Evolutionary conservation across 805 yeast genomes (phyloP).

Genomic region (Saccharomycopsis javanensis): DNA sequence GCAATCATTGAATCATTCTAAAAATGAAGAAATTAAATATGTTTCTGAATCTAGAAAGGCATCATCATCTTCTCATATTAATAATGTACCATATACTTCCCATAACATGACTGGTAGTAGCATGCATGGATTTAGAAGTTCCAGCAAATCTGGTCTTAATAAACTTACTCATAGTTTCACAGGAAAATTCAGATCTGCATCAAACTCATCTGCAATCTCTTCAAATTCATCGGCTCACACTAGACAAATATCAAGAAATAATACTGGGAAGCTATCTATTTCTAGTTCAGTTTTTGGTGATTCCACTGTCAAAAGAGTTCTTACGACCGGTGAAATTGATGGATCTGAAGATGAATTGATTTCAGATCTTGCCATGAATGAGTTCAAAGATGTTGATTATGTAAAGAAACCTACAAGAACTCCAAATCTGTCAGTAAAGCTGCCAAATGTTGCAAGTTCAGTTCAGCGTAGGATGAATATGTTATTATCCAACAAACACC

Average conservation of each 20-base stretch:
- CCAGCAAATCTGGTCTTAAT: conserved; percentile 13
- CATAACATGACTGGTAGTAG: not conserved
- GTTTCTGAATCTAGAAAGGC: conserved; percentile 1
- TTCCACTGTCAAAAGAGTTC: not conserved
- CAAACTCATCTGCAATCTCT: conserved; percentile 1
- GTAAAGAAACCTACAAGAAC: not conserved
- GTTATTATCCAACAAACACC: conserved; percentile 6
- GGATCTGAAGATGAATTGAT: conserved; percentile 17
- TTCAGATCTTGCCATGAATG: conserved; percentile 17
- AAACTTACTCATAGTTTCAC: conserved; percentile 17
- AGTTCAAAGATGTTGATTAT: conserved; percentile 16
- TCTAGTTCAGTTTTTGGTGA: not conserved
- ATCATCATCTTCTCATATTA: not conserved
- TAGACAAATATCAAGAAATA: not conserved
- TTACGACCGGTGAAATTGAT: conserved; percentile 6
- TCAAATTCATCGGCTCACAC: not conserved
- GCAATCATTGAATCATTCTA: not conserved
- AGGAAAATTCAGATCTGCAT: conserved; percentile 16
- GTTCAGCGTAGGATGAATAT: conserved; percentile 17
- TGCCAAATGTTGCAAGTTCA: not conserved
- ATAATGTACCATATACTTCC: not conserved
- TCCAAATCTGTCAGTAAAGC: not conserved
- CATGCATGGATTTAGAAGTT: conserved; percentile 7
- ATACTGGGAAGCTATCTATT: not conserved
- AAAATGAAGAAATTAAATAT: not conserved